Evolutionary conservation across 2,329 filamentous ascomycete genomes (phyloP).

Genomic region (Tolypocladium amazonense): DNA sequence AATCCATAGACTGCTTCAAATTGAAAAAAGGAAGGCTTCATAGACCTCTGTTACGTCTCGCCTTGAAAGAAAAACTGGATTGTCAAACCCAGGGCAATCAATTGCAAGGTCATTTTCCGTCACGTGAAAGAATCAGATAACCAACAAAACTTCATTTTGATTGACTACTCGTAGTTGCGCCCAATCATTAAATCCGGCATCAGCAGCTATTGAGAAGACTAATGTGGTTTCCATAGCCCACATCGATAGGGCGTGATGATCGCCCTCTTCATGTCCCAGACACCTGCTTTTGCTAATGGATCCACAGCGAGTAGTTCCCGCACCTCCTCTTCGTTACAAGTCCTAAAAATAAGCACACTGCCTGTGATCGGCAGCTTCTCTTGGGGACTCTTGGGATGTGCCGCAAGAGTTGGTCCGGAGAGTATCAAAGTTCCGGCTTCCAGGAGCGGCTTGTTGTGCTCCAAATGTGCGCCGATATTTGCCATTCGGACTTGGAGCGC

Average conservation of each 20-base stretch:
- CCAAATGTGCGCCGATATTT: neutral
- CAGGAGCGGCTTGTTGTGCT: neutral
- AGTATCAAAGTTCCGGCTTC: neutral
- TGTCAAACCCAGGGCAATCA: too few species aligned
- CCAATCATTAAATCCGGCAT: neutral
- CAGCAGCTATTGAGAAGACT: neutral
- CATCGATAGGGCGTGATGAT: neutral
- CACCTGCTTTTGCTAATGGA: neutral
- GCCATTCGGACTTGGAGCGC: neutral
- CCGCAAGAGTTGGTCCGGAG: neutral
- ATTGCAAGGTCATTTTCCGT: too few species aligned
- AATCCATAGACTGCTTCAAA: too few species aligned
- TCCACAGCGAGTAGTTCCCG: neutral
- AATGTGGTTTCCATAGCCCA: neutral
- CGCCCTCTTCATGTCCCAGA: neutral
- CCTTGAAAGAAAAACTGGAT: too few species aligned
- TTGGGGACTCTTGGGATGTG: neutral
- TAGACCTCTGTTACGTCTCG: too few species aligned
- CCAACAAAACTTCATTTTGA: too few species aligned
- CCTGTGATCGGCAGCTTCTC: neutral
- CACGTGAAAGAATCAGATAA: too few species aligned
- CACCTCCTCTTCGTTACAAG: neutral
- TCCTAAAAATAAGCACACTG: neutral
- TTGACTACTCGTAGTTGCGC: too few species aligned
- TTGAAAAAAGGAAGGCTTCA: too few species aligned